phyloP scores from a whole-genome alignment of 2,329 filamentous ascomycete genomes.

The Achaetomium macrosporum region DNA sequence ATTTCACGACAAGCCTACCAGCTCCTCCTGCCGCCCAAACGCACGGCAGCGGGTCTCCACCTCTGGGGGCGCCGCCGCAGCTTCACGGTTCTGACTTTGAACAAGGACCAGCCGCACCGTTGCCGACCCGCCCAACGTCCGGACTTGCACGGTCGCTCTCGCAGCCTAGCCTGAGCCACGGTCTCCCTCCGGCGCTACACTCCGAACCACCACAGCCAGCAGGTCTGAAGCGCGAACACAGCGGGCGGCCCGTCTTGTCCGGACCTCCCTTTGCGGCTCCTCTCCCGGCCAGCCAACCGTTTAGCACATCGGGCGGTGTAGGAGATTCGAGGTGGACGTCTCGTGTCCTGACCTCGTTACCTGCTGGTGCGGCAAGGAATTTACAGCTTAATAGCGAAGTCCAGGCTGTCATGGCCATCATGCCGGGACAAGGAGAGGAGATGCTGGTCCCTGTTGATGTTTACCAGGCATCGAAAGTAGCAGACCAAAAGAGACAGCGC shows the following conservation, averaged over 20 bases:
- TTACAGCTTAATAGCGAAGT: constrained; percentile 23
- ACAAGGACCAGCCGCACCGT: constrained; percentile 2
- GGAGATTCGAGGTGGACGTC: constrained; percentile 21
- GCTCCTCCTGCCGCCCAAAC: constrained; percentile 21
- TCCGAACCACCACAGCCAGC: constrained; percentile 15
- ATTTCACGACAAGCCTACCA: constrained; percentile 22
- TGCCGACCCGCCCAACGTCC: constrained; percentile 21
- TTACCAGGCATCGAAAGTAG: constrained; percentile 73
- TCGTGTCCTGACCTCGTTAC: constrained; percentile 10
- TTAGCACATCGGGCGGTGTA: not conserved
- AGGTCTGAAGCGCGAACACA: constrained; percentile 17
- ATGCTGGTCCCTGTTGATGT: constrained; percentile 67
- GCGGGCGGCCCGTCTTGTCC: constrained; percentile 17
- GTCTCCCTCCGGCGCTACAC: constrained; percentile 19
- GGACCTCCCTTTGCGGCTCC: constrained; percentile 16
- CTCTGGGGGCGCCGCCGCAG: constrained; percentile 21
- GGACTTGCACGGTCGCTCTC: constrained; percentile 31
- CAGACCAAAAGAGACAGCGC: constrained; percentile 77
- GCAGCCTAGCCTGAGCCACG: constrained; percentile 30
- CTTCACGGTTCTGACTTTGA: constrained; percentile 8
- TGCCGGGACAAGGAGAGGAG: constrained; percentile 35
- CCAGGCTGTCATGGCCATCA: constrained; percentile 30
- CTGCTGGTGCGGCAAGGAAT: constrained; percentile 17
- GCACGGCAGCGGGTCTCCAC: constrained; percentile 19
- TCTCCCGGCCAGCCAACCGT: constrained; percentile 6